phyloP scores from a whole-genome alignment of 2,329 filamentous ascomycete genomes.

The Huntiella decipiens region DNA sequence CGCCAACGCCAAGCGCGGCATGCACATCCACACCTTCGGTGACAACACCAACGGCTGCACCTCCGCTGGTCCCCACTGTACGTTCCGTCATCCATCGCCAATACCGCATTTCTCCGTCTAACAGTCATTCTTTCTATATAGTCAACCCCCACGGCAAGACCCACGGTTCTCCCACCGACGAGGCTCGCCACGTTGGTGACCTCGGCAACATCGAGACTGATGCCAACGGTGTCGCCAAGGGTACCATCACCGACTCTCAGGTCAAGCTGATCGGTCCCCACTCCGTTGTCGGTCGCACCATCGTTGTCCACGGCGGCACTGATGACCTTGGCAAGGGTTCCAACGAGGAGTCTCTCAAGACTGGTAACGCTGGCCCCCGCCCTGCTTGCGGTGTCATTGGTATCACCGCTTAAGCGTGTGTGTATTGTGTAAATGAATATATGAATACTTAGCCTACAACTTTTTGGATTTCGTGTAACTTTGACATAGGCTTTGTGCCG shows the following conservation, averaged over 20 bases:
- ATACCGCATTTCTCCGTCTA: not conserved
- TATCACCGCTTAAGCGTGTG: slow-evolving; percentile 1
- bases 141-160: slow-evolving; percentile 91
- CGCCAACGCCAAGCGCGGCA: slow-evolving; percentile 85
- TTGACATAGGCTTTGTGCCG: too few relatives aligned
- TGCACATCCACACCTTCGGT: slow-evolving; percentile 97
- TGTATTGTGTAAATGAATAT: not conserved
- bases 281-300: slow-evolving; percentile 86
- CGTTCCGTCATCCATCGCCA: slow-evolving; percentile 19
- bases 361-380: slow-evolving; percentile 81
- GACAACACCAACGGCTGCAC: slow-evolving; percentile 99
- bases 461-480: too few relatives aligned
- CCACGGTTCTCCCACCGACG: slow-evolving; percentile 73
- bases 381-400: slow-evolving; percentile 65
- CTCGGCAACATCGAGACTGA: slow-evolving; percentile 96
- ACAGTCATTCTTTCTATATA: slow-evolving; percentile 20
- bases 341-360: slow-evolving; percentile 93
- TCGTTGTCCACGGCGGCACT: slow-evolving; percentile 86
- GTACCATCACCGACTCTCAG: slow-evolving; percentile 57
- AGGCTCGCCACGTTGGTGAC: slow-evolving; percentile 85
- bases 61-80: slow-evolving; percentile 92
- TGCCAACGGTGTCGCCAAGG: slow-evolving; percentile 74
- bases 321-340: slow-evolving; percentile 90
- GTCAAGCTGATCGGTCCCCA: slow-evolving; percentile 93
- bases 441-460: not conserved